Evolutionary conservation across 2,329 filamentous ascomycete species (phyloP), one percentile per base, ranked within the genome.

Genomic region (Colletotrichum orbiculare): DNA sequence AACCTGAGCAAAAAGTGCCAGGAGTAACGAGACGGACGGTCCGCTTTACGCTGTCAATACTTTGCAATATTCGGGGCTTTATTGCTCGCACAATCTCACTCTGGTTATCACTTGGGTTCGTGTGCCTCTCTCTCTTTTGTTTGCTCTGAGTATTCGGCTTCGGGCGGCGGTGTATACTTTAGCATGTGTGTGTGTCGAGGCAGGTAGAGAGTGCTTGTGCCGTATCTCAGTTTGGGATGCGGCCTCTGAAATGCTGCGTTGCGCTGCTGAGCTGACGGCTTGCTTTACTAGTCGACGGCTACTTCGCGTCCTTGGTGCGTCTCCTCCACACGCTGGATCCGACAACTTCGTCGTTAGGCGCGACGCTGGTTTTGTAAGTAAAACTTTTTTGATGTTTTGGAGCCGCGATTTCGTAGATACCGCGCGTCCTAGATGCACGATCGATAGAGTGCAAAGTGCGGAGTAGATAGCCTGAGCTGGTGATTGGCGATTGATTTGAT

Each of bases 381-480:
- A 13, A 50, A 48, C 38, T 58, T 64, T 64, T 47, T 17, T 49
- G 49, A 45, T 37, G 45, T 46, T 57, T 56, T 33, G 33, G 39
- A 41, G 62, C 52, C 43, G 58, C 52, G 52, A 46, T 54, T 57
- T 56, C 52, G 52, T 52, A 43, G 62, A 55, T 62, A 53, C 53
- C 47, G 46, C 35, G 52, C 57, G 34, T 17, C 49, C 47, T 56
- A 9, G 63, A 54, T 64, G 59, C 63, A 66, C 57, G 63, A 66
- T 64, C 60, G 64, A 64, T 59, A 64, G 25, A 59, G 49, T 60
- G 49, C 54, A 43, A 55, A 59, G 55, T 67, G 66, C 66, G 49
- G 63, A 66, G 63, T 43, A 43, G 49, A 63, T 54, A 57, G 63
- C 15, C 33, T 45, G 39, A 42, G 47, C 61, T 57, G 37, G 13